phyloP scores from a whole-genome alignment of 495 filamentous ascomycete species.

The Penicillium flavigenum region DNA sequence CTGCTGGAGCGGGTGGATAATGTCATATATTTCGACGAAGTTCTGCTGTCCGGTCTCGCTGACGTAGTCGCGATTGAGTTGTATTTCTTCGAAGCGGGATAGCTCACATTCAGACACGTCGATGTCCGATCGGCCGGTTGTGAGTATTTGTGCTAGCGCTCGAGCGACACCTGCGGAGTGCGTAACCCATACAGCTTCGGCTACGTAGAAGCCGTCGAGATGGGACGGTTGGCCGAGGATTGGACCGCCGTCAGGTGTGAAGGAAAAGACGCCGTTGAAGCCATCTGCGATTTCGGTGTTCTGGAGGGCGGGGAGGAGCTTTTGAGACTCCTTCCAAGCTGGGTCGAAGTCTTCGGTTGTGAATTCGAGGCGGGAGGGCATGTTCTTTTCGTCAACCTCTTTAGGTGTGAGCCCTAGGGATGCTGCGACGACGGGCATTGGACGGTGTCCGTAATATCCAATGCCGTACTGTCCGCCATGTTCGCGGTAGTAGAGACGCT shows the following conservation, averaged over 20 bases:
- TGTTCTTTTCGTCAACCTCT: slow-evolving; percentile 50
- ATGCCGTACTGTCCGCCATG: slow-evolving; percentile 54
- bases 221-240: slow-evolving; percentile 48
- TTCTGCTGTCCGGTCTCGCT: slow-evolving; percentile 50
- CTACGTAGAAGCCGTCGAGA: slow-evolving; percentile 52
- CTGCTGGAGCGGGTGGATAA: slow-evolving; percentile 50
- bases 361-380: slow-evolving; percentile 53
- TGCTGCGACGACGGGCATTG: slow-evolving; percentile 49
- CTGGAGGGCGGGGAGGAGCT: slow-evolving; percentile 44
- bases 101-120: slow-evolving; percentile 51
- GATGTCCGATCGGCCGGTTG: slow-evolving; percentile 43
- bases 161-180: slow-evolving; percentile 54
- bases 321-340: slow-evolving; percentile 46
- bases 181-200: slow-evolving; percentile 56
- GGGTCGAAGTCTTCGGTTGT: slow-evolving; percentile 49
- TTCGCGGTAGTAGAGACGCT: slow-evolving; percentile 55
- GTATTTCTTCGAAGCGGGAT: slow-evolving; percentile 50
- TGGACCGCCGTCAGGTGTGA: slow-evolving; percentile 53
- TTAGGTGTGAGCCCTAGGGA: slow-evolving; percentile 41
- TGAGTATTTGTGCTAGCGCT: slow-evolving; percentile 49
- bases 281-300: slow-evolving; percentile 46
- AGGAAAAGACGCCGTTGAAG: slow-evolving; percentile 55
- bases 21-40: slow-evolving; percentile 55
- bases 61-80: slow-evolving; percentile 44
- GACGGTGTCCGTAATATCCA: slow-evolving; percentile 53